A percentile compares a stretch with the other conserved stretches of the same genome.
Conservation (phyloP, 345 rosid genomes). For the Heritiera fomes region DNA sequence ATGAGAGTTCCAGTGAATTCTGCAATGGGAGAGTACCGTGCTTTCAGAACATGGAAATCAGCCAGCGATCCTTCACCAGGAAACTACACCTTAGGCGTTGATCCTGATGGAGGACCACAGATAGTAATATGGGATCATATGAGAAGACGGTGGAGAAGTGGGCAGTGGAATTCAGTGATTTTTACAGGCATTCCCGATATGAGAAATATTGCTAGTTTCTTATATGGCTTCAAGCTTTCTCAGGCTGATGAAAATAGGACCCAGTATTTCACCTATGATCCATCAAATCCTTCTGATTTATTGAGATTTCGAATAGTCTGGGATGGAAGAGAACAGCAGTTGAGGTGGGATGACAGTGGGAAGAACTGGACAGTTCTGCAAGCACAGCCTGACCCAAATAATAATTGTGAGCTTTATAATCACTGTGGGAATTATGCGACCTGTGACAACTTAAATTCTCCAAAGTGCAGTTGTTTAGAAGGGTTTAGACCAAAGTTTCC, state of each 20-base stretch:
- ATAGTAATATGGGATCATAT: slow-evolving; percentile 63
- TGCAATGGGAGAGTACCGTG: slow-evolving; percentile 39
- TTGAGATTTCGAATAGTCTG: slow-evolving; percentile 49
- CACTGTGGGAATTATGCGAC: slow-evolving; percentile 69
- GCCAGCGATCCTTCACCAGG: slow-evolving; percentile 61
- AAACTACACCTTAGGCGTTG: slow-evolving; percentile 57
- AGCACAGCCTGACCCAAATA: slow-evolving; percentile 51
- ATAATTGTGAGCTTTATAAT: slow-evolving; percentile 67
- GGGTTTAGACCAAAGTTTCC: slow-evolving; percentile 45
- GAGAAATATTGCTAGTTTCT: slow-evolving; percentile 34
- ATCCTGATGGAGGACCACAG: slow-evolving; percentile 67
- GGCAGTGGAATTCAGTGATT: slow-evolving; percentile 62
- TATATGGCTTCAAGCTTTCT: slow-evolving; percentile 58
- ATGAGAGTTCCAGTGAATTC: slow-evolving; percentile 57
- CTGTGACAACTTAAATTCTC: slow-evolving; percentile 34
- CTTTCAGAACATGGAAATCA: slow-evolving; percentile 61
- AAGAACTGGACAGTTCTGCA: slow-evolving; percentile 51
- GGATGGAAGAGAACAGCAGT: slow-evolving; percentile 59
- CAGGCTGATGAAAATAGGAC: slow-evolving; percentile 41
- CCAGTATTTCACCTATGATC: slow-evolving; percentile 56
- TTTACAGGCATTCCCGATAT: slow-evolving; percentile 63
- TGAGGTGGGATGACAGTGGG: slow-evolving; percentile 44
- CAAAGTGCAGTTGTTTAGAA: slow-evolving; percentile 53
- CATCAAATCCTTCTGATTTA: slow-evolving; percentile 33
- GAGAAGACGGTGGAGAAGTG: slow-evolving; percentile 72